Percentiles rank a stretch among this genome's conserved stretches.
phyloP scores from a whole-genome alignment of 495 filamentous ascomycete species.

The Penicillium ucsense region DNA sequence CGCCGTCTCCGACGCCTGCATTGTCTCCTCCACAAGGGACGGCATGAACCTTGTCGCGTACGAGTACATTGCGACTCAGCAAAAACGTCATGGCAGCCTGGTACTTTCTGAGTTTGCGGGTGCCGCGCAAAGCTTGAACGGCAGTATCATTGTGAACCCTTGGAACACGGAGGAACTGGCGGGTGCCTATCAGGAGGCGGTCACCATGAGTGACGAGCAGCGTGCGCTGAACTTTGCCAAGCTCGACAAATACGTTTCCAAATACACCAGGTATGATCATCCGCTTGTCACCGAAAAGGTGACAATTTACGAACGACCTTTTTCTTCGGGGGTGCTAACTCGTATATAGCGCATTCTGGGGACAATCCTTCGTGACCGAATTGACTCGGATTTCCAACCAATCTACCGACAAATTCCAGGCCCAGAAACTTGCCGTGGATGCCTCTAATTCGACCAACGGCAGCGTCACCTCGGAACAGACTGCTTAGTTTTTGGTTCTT shows the following conservation, averaged over 20 bases:
- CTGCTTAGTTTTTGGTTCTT: not conserved
- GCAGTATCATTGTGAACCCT: constrained; percentile 87
- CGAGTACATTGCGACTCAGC: constrained; percentile 91
- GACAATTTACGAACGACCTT: too few species aligned
- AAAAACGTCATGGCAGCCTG: constrained; percentile 79
- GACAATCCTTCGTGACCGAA: constrained; percentile 84
- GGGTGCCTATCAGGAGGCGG: constrained; percentile 83
- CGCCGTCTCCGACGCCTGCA: constrained; percentile 84
- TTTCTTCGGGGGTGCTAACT: constrained; percentile 1
- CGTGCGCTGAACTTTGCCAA: constrained; percentile 78
- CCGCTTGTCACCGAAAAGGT: too few species aligned
- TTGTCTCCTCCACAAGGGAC: constrained; percentile 93
- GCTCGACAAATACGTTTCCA: constrained; percentile 86
- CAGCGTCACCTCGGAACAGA: constrained; percentile 1
- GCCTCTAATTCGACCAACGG: constrained; percentile 5
- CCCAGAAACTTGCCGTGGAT: constrained; percentile 20
- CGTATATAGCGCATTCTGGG: constrained; percentile 76
- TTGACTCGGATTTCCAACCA: constrained; percentile 57
- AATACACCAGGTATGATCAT: constrained; percentile 68
- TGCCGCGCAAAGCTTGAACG: constrained; percentile 86
- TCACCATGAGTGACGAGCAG: constrained; percentile 86
- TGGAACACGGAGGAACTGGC: constrained; percentile 97
- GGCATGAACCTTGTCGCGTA: constrained; percentile 99
- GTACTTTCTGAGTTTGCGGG: constrained; percentile 94
- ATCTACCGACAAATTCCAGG: constrained; percentile 33